Evolutionary conservation across 768 basidiomycete genomes (phyloP), one percentile per base, ranked within the genome.

Genomic region (Kwoniella newhampshirensis): DNA sequence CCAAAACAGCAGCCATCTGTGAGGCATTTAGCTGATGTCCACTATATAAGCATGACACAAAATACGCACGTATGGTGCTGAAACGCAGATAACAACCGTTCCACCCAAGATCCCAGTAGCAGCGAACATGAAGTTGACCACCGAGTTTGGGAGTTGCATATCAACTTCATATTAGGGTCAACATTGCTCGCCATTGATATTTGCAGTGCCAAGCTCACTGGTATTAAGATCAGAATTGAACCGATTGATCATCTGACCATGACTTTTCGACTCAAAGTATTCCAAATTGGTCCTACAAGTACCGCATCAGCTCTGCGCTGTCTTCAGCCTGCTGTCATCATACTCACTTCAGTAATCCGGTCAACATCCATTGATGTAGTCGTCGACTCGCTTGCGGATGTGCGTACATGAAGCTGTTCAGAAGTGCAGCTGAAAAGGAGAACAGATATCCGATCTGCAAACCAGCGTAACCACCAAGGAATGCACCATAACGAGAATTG

Each of bases 241-340:
- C n/a, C 62, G 56, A 40, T 63, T 63, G 25, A 63, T 39, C 36
- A 63, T 53, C 46, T 63, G 40, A n/a, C 62, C 62, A 11, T 49
- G 23, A 20, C 28, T 17, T 20, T 46, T 30, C 7, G 21, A 28
- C 11, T 59, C 57, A 28, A 59, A 58, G 36, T 41, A 63, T 5
- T 32, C 37, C 18, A 63, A 32, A 2, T 27, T 32, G 9, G 57
- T 55, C 1, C 55, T 46, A n/a, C n/a, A 18, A 26, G 20, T 12
- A 12, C 11, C 11, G 12, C 20, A 21, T 44, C 42, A 21, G 20
- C 42, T 47, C 5, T 6, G 23, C 3, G 32, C 13, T 32, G 7
- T 32, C 32, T 6, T 32, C 32, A 32, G 32, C 32, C 32, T 32
- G 32, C 32, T 32, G 32, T 32, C 13, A 32, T 32, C 32, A 13